A percentile compares a stretch with the other conserved stretches of the same genome.
Conservation (phyloP, 805 yeast species). For the Pichia ethanolica region DNA sequence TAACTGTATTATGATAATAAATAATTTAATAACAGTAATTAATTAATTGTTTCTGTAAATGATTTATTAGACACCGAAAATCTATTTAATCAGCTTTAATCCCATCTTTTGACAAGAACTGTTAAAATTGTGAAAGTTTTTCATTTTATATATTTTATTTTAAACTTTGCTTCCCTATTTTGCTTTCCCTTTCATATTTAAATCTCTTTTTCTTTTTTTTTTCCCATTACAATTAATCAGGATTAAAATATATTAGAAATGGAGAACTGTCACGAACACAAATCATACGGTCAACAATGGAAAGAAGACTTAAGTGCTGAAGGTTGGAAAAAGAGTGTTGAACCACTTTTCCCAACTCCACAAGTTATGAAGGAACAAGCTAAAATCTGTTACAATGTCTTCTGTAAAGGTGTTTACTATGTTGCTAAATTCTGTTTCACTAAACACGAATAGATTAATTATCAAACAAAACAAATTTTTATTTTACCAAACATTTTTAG, state of each 20-base stretch:
- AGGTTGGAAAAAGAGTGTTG: slow-evolving; percentile 1
- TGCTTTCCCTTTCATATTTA: too few relatives aligned
- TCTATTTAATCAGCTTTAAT: too few relatives aligned
- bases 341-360: slow-evolving; percentile 2
- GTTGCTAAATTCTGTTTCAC: slow-evolving; percentile 3
- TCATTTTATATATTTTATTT: too few relatives aligned
- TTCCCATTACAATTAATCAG: not conserved
- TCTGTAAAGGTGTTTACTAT: slow-evolving; percentile 1
- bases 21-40: too few relatives aligned
- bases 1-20: too few relatives aligned
- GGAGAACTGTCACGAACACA: slow-evolving; percentile 6
- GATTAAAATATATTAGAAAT: not conserved
- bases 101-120: too few relatives aligned
- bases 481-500: too few relatives aligned
- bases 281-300: slow-evolving; percentile 7
- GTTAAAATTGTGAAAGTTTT: too few relatives aligned
- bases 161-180: too few relatives aligned
- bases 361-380: slow-evolving; percentile 2
- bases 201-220: not conserved
- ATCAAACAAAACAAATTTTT: too few relatives aligned
- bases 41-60: too few relatives aligned
- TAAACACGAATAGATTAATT: slow-evolving; percentile 1
- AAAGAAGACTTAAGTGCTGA: slow-evolving; percentile 4
- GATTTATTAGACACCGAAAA: too few relatives aligned
- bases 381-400: slow-evolving; percentile 2